Evolutionary conservation across 305 asterid species (phyloP).

Genomic region (Fraxinus ornus): DNA sequence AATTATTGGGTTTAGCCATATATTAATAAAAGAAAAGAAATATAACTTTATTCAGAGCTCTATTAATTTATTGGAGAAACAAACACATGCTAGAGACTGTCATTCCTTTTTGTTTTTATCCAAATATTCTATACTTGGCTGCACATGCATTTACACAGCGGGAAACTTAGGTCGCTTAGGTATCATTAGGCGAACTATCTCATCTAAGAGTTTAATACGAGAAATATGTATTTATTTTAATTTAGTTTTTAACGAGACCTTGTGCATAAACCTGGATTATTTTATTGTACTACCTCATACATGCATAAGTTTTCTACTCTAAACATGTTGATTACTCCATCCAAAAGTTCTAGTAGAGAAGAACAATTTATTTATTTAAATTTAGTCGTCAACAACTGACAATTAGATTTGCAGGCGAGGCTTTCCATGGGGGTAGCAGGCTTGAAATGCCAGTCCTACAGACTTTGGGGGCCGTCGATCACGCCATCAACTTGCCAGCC

Average conservation of each 20-base stretch:
- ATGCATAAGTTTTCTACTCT: neutral
- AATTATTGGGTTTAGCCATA: neutral
- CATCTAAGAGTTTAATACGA: neutral
- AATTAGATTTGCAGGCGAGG: neutral
- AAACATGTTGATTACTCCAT: neutral
- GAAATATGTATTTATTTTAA: no score
- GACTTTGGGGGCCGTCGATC: neutral
- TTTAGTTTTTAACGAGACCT: neutral
- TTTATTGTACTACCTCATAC: no score
- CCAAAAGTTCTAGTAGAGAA: neutral
- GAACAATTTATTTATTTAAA: neutral
- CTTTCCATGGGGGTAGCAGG: neutral
- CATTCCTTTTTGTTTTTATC: constrained; percentile 11
- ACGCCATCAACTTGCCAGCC: neutral
- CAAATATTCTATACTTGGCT: constrained; percentile 27
- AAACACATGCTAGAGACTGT: constrained; percentile 4
- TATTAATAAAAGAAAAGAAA: neutral
- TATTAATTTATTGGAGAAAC: constrained; percentile 6
- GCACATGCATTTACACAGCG: constrained; percentile 9
- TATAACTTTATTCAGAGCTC: neutral
- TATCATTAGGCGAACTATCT: neutral
- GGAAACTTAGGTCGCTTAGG: neutral
- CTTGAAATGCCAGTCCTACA: neutral
- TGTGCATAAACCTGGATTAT: neutral
- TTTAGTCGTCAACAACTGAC: neutral